phyloP scores from a whole-genome alignment of 441 rosid species.

The Adansonia grandidieri region DNA sequence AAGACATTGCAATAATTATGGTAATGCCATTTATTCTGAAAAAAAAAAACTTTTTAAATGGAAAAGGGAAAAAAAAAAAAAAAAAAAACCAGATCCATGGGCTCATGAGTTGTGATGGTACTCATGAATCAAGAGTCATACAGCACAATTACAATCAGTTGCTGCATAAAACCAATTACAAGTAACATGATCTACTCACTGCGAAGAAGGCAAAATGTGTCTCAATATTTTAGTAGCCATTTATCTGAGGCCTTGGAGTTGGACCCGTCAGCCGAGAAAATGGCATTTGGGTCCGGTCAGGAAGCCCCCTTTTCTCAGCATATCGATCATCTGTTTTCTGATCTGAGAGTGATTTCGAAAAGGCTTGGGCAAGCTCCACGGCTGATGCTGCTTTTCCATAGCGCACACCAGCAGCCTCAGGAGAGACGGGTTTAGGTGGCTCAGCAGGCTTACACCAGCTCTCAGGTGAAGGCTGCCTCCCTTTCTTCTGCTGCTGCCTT shows the following conservation, averaged over 20 bases:
- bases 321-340: constrained; percentile 48
- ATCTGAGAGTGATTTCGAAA: constrained; percentile 63
- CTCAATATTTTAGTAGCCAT: constrained; percentile 58
- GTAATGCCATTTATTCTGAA: neutral
- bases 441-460: constrained; percentile 73
- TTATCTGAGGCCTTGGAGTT: constrained; percentile 54
- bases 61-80: neutral
- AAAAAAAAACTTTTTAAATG: neutral
- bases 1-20: neutral
- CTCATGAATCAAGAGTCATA: neutral
- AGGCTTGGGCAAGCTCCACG: constrained; percentile 76
- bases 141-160: constrained; percentile 7
- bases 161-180: neutral
- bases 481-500: constrained; percentile 49
- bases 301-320: constrained; percentile 39
- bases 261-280: constrained; percentile 72
- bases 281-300: constrained; percentile 56
- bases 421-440: constrained; percentile 54
- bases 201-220: neutral
- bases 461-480: constrained; percentile 81
- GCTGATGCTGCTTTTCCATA: constrained; percentile 82
- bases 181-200: constrained; percentile 2
- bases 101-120: neutral
- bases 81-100: neutral
- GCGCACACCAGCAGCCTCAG: constrained; percentile 51